Base-by-base conservation (phyloP, 192 early-diverging fungal species). In the Entomortierella parvispora region DNA sequence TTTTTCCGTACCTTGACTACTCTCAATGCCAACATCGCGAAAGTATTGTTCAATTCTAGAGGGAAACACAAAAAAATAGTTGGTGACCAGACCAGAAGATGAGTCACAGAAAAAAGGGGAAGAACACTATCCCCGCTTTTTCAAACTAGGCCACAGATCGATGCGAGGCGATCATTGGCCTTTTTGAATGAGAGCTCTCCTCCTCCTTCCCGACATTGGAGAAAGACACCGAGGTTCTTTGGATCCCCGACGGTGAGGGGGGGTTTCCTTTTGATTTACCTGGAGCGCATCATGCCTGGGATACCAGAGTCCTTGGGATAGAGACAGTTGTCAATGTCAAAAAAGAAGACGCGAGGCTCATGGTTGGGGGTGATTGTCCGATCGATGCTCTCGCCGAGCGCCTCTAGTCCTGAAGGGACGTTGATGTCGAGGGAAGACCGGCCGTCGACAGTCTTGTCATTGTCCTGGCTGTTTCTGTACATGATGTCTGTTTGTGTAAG, bases 301-400 rank as follows among this genome's bases (percentile, higher is more conserved):
- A 91, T 87, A 33, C 88, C 87, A 22, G 78, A 56, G 15, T 81
- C 51, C 45, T 83, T 82, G 56, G 81, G 75, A 55, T 93, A 93
- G 10, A 92, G 85, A 60, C 90, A 92, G 72, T 94, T 93, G 77
- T 94, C 93, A 42, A 92, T 91, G 61, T 94, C 93, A 65, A 93
- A 92, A 80, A 92, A 93, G 57, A 93, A 90, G 45, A 93, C 82
- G 8, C 75, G 74, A 25, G 80, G 55, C 11, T 82, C 69, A 25
- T 79, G 61, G 57, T 70, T 69, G 50, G 76, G 76, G 23, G 65
- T 76, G 48, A 76, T 58, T 43, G 72, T 31, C 34, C 65, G 50
- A 15, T 68, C 53, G 37, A 76, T 68, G 29, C 49, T 17, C 22
- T 62, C 49, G 20, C 58, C 72, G 12, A 45, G 20, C 3, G 22